Percentiles rank a stretch among this genome's conserved stretches.
Evolutionary conservation across 1,284 basidiomycete species (phyloP).

Genomic region (Austroboletus olivaceoglutinosus): DNA sequence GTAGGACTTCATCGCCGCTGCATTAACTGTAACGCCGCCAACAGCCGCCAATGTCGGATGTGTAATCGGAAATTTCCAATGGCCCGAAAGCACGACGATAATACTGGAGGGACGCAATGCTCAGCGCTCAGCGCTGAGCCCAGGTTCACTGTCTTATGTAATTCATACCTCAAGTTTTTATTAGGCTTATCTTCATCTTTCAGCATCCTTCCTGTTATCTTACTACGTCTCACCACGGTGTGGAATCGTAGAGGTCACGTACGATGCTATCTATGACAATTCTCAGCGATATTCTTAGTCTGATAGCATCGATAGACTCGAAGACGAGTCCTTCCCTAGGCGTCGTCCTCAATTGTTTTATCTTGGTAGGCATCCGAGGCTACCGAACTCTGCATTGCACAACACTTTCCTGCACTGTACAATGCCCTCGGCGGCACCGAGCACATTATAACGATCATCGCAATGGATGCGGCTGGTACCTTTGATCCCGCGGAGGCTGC

Average conservation of each 20-base stretch:
- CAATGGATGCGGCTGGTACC: slow-evolving; percentile 40
- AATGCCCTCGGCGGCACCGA: slow-evolving; percentile 22
- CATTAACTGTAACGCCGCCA: neutral
- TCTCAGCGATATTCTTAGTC: slow-evolving; percentile 49
- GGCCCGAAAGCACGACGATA: neutral
- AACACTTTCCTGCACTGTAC: slow-evolving; percentile 48
- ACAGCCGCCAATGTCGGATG: neutral
- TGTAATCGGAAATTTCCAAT: neutral
- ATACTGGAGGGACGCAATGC: neutral
- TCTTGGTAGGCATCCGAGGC: slow-evolving; percentile 44
- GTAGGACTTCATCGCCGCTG: neutral
- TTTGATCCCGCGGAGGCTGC: neutral
- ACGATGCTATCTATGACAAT: slow-evolving; percentile 46
- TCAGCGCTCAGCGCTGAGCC: neutral
- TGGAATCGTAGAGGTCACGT: slow-evolving; percentile 32
- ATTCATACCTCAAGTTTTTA: neutral
- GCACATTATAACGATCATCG: slow-evolving; percentile 38
- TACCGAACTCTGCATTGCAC: slow-evolving; percentile 15
- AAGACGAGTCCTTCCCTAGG: slow-evolving; percentile 43
- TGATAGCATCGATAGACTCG: slow-evolving; percentile 48
- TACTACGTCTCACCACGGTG: slow-evolving; percentile 22
- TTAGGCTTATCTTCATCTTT: slow-evolving; percentile 27
- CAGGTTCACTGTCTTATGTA: neutral
- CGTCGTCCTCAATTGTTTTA: slow-evolving; percentile 41
- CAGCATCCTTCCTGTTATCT: slow-evolving; percentile 21